These are phyloP conservation scores for Centrapalus pauciflorus DNA, from an alignment of 129 eudicot species.

Conservation along the genomic window DNA sequence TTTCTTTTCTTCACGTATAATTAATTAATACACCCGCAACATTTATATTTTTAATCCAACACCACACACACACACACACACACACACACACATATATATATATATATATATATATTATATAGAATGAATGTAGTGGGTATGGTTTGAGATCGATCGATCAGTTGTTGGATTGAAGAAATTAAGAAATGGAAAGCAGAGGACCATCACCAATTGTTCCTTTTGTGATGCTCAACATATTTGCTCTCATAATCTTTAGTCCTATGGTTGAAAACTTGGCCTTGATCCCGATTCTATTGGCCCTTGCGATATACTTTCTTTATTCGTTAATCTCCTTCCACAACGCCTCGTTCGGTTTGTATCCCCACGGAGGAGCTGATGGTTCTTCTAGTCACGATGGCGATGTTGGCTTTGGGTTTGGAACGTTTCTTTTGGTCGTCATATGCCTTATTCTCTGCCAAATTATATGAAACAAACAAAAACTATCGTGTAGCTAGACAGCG, in stretches of 20 bases:
- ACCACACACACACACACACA: too few relatives aligned
- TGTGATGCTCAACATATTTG: slow-evolving; percentile 43
- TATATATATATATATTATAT: slow-evolving; percentile 2
- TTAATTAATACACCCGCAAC: too few relatives aligned
- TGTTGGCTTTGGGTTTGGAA: slow-evolving; percentile 27
- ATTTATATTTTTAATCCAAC: too few relatives aligned
- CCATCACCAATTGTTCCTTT: slow-evolving; percentile 62
- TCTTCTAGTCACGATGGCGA: slow-evolving; percentile 16
- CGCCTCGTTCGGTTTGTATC: slow-evolving; percentile 7
- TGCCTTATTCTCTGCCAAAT: slow-evolving; percentile 35
- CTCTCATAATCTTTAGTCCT: slow-evolving; percentile 36
- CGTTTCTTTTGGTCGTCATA: slow-evolving; percentile 34
- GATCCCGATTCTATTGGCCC: slow-evolving; percentile 27
- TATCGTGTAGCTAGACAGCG: slow-evolving; percentile 10
- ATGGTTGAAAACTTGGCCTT: slow-evolving; percentile 32
- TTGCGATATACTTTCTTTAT: slow-evolving; percentile 14
- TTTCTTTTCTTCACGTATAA: not conserved
- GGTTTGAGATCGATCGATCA: slow-evolving; percentile 13
- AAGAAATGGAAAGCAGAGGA: slow-evolving; percentile 41
- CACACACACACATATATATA: too few relatives aligned
- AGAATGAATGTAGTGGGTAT: not conserved
- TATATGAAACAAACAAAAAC: slow-evolving; percentile 17
- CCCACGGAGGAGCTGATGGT: slow-evolving; percentile 10
- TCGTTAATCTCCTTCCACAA: slow-evolving; percentile 15
- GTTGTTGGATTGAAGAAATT: slow-evolving; percentile 1